These are phyloP conservation scores for Phellopilus nigrolimitatus DNA, from an alignment of 1,284 basidiomycete species.

Conservation along the genomic window DNA sequence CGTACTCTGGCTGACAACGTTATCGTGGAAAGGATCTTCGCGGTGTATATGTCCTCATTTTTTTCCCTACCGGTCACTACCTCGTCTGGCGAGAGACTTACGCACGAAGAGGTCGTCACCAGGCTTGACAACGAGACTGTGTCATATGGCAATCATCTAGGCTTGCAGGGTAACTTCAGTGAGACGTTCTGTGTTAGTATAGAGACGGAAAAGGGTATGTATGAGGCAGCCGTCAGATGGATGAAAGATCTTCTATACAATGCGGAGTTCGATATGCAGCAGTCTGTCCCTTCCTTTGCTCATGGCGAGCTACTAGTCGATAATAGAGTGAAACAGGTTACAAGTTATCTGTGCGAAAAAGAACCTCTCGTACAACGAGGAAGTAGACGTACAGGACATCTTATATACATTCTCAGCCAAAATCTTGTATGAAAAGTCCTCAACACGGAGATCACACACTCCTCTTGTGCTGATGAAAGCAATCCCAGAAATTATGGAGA, in stretches of 20 bases:
- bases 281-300: constrained; percentile 40
- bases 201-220: constrained; percentile 79
- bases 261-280: constrained; percentile 77
- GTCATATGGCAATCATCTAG: constrained; percentile 74
- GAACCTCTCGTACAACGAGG: constrained; percentile 89
- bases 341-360: constrained; percentile 88
- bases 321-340: constrained; percentile 45
- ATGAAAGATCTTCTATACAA: constrained; percentile 86
- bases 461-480: constrained; percentile 77
- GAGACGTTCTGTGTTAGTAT: constrained; percentile 77
- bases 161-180: constrained; percentile 65
- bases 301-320: not conserved
- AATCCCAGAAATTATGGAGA: constrained; percentile 71
- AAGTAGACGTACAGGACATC: constrained; percentile 83
- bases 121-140: constrained; percentile 91
- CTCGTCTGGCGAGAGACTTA: constrained; percentile 63
- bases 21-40: constrained; percentile 53
- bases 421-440: constrained; percentile 66
- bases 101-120: constrained; percentile 90
- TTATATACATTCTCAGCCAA: constrained; percentile 70
- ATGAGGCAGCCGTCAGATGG: constrained; percentile 84
- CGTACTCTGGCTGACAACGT: constrained; percentile 20
- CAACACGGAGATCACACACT: constrained; percentile 69
- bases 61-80: constrained; percentile 85
- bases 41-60: constrained; percentile 83